Evolutionary conservation across 2,329 filamentous ascomycete species (phyloP).

Genomic region (Parafenestella ontariensis): DNA sequence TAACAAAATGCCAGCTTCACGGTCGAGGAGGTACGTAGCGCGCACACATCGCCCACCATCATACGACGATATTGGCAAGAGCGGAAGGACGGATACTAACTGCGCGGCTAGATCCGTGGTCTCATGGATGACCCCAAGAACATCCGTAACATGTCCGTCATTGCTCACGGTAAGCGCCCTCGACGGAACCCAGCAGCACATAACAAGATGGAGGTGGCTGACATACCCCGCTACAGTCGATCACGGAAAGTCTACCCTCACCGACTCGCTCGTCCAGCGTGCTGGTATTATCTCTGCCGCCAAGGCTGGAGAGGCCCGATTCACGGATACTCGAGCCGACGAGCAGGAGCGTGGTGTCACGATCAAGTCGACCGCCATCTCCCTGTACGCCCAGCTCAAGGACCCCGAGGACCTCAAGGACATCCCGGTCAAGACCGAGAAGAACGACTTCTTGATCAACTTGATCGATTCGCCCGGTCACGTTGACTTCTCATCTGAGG

Average conservation of each 20-base stretch:
- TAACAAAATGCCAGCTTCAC: conserved; percentile 82
- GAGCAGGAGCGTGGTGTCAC: conserved; percentile 99
- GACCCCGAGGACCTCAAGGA: conserved; percentile 92
- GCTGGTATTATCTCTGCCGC: conserved; percentile 99
- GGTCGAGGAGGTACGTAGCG: conserved; percentile 77
- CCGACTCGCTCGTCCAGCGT: conserved; percentile 98
- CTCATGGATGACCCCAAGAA: conserved; percentile 81
- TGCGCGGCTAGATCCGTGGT: conserved; percentile 66
- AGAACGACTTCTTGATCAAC: conserved; percentile 99
- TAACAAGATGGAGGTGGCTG: conserved; percentile 26
- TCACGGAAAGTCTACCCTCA: conserved; percentile 99
- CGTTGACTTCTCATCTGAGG: conserved; percentile 99
- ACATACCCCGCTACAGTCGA: conserved; percentile 68
- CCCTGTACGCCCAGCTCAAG: conserved; percentile 85
- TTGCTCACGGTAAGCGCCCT: conserved; percentile 80
- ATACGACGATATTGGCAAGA: conserved; percentile 21
- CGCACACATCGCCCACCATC: conserved; percentile 30
- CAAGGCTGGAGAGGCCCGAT: conserved; percentile 94
- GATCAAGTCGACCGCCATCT: conserved; percentile 99
- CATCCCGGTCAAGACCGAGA: conserved; percentile 85
- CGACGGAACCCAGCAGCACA: conserved; percentile 18
- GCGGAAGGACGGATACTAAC: conserved; percentile 33
- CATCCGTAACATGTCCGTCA: conserved; percentile 98
- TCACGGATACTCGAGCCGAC: conserved; percentile 95
- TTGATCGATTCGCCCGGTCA: conserved; percentile 99